Conservation (phyloP, 306 rosid species). For the Cicer yamashitae region DNA sequence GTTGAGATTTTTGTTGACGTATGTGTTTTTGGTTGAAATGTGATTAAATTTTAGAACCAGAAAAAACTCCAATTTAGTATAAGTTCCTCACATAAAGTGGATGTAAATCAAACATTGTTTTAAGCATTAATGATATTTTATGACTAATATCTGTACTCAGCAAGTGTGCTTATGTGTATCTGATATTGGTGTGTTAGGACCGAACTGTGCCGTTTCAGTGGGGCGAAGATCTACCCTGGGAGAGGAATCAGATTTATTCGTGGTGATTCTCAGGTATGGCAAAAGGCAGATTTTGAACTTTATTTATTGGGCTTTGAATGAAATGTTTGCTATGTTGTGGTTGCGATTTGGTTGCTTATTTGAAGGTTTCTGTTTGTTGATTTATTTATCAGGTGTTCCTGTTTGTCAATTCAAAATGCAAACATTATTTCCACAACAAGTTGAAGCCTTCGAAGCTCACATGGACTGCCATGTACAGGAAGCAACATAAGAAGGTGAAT, state of each 20-base stretch:
- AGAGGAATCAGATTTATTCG: slow-evolving; percentile 80
- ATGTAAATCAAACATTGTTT: too few species aligned
- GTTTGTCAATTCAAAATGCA: slow-evolving; percentile 73
- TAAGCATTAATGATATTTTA: not conserved
- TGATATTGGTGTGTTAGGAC: slow-evolving; percentile 59
- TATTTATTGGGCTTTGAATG: not conserved
- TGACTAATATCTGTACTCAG: not conserved
- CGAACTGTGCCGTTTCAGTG: slow-evolving; percentile 88
- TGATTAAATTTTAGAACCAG: too few species aligned
- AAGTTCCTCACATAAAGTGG: too few species aligned
- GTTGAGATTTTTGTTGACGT: not conserved
- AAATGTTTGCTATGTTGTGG: not conserved
- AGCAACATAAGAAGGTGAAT: slow-evolving; percentile 80
- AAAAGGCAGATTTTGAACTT: not conserved
- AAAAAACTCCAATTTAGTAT: too few species aligned
- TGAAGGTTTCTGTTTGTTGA: slow-evolving; percentile 1
- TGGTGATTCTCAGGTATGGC: slow-evolving; percentile 73
- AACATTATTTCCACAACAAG: slow-evolving; percentile 74
- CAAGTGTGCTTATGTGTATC: not conserved
- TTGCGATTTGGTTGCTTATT: not conserved
- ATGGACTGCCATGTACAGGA: slow-evolving; percentile 81
- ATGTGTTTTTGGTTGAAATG: not conserved
- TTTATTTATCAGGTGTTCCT: slow-evolving; percentile 62
- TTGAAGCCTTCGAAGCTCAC: slow-evolving; percentile 83
- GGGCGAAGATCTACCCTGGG: slow-evolving; percentile 85